A percentile compares a stretch with the other conserved stretches of the same genome.
Evolutionary conservation across 768 basidiomycete species (phyloP).

Genomic region (Mycena metata): DNA sequence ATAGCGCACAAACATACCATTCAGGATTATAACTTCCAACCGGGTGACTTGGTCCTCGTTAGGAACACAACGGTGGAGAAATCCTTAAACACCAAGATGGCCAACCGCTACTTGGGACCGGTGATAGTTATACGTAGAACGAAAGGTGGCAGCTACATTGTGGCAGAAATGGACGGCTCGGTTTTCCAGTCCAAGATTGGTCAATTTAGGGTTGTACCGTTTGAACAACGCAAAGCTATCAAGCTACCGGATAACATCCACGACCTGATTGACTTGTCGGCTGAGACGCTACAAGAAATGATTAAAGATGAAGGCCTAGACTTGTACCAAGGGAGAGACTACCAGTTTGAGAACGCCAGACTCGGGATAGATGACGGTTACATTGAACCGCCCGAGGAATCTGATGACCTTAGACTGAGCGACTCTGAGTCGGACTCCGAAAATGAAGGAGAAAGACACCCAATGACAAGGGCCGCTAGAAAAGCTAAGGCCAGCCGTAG

Average conservation of each 20-base stretch:
- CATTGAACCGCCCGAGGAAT: too few species aligned
- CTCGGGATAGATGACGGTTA: too few species aligned
- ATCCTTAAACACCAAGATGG: constrained; percentile 16
- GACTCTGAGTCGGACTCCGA: too few species aligned
- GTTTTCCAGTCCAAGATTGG: constrained; percentile 25
- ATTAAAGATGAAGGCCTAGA: neutral
- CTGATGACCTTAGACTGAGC: too few species aligned
- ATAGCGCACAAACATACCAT: constrained; percentile 24
- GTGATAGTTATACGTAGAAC: constrained; percentile 24
- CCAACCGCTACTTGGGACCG: constrained; percentile 38
- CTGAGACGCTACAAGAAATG: neutral
- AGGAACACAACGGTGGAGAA: constrained; percentile 14
- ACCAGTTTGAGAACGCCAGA: constrained; percentile 18
- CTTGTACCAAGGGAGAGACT: neutral
- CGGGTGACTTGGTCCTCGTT: constrained; percentile 31
- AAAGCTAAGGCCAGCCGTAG: too few species aligned
- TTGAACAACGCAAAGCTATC: neutral
- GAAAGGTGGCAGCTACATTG: constrained; percentile 6
- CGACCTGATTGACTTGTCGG: constrained; percentile 22
- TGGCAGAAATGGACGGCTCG: constrained; percentile 10
- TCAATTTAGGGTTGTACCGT: constrained; percentile 27
- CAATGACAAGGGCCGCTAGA: too few species aligned
- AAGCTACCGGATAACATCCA: constrained; percentile 3
- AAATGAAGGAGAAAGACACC: too few species aligned
- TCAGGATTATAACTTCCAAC: constrained; percentile 31